These are phyloP conservation scores for Pseudogymnoascus sp. DNA, from an alignment of 2,329 filamentous ascomycete genomes.

Conservation along the genomic window DNA sequence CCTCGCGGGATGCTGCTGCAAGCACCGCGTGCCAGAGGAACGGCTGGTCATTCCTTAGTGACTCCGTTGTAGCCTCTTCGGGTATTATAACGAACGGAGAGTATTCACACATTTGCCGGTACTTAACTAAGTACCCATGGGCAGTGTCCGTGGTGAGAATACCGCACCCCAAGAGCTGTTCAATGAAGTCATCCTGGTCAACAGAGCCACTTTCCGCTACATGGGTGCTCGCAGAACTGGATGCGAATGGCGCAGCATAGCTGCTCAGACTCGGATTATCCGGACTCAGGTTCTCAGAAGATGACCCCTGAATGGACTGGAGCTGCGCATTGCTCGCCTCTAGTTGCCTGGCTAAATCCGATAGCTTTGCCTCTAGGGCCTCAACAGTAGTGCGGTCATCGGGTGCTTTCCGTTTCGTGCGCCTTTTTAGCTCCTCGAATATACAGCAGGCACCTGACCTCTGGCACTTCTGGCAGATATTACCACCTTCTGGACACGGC, in stretches of 20 bases:
- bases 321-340: conserved; percentile 2
- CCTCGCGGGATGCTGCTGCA: conserved; percentile 12
- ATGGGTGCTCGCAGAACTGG: neutral
- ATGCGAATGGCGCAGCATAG: neutral
- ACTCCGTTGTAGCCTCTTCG: conserved; percentile 2
- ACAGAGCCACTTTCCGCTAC: neutral
- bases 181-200: neutral
- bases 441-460: conserved; percentile 8
- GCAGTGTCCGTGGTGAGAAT: neutral
- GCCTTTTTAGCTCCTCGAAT: neutral
- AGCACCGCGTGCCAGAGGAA: conserved; percentile 19
- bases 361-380: neutral
- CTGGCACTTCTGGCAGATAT: neutral
- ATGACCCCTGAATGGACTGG: neutral
- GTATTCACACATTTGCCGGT: conserved; percentile 13
- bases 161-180: neutral
- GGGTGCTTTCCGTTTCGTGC: neutral
- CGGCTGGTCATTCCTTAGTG: conserved; percentile 16
- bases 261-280: neutral
- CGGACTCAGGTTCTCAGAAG: neutral
- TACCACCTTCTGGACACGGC: neutral
- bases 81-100: conserved; percentile 21
- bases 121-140: neutral
- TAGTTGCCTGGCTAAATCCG: neutral
- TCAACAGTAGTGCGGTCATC: neutral